phyloP scores from a whole-genome alignment of 257 asterid genomes.

The Solanum ossicruentum region DNA sequence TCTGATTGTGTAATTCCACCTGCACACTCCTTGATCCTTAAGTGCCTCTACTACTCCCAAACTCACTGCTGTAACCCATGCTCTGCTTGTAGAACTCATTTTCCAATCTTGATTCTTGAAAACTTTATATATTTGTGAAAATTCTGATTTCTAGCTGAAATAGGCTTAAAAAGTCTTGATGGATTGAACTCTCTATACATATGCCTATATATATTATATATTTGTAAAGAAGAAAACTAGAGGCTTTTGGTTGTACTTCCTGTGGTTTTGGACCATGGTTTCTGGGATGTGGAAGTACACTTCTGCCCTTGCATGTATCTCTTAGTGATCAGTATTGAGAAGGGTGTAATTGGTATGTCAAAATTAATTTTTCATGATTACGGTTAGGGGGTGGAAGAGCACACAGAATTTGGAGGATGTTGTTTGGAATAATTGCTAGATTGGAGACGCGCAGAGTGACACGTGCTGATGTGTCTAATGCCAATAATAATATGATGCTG shows the following conservation, averaged over 20 bases:
- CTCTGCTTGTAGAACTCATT: conserved; percentile 16
- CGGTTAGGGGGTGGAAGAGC: background rate
- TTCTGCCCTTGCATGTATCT: background rate
- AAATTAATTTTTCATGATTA: background rate
- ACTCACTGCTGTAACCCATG: conserved; percentile 12
- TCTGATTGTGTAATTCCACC: conserved; percentile 10
- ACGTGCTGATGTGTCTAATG: background rate
- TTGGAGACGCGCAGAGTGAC: background rate
- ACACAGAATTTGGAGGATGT: background rate
- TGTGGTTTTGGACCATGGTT: background rate
- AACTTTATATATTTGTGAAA: background rate
- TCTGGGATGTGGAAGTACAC: background rate
- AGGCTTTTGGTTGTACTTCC: background rate
- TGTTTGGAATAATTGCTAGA: background rate
- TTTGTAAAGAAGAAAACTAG: background rate
- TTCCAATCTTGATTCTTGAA: background rate
- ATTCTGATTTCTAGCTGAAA: background rate
- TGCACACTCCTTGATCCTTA: conserved; percentile 16
- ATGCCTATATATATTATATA: background rate
- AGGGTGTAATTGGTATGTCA: background rate
- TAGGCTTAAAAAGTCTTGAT: background rate
- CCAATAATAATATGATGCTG: background rate
- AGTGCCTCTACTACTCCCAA: conserved; percentile 8
- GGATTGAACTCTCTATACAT: background rate
- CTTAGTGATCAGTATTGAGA: background rate